These are phyloP conservation scores for Aspergillus sp. DNA, from an alignment of 2,329 filamentous ascomycete species.

Conservation along the genomic window DNA sequence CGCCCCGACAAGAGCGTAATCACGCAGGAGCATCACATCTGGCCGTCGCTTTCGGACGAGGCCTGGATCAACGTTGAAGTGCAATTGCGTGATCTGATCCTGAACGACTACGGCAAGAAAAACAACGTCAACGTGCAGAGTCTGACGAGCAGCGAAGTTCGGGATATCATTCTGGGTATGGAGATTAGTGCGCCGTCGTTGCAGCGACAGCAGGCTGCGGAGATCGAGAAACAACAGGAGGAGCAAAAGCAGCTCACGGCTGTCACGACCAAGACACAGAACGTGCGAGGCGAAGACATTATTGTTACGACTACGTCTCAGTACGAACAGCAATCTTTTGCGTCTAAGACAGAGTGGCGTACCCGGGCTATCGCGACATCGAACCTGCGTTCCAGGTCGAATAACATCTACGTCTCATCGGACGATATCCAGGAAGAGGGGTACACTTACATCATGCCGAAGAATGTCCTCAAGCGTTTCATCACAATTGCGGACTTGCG, in stretches of 20 bases:
- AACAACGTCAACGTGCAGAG: conserved; percentile 99
- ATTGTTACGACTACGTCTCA: conserved; percentile 97
- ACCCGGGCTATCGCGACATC: conserved; percentile 94
- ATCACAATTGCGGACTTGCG: conserved; percentile 95
- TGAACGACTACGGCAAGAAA: conserved; percentile 99
- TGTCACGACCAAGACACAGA: conserved; percentile 96
- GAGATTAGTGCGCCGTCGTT: conserved; percentile 97
- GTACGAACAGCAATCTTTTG: conserved; percentile 95
- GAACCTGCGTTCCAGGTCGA: conserved; percentile 84
- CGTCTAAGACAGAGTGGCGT: conserved; percentile 98
- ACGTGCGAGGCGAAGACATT: conserved; percentile 93
- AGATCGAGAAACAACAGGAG: conserved; percentile 98
- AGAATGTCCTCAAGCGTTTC: conserved; percentile 97
- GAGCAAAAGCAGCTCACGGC: conserved; percentile 95
- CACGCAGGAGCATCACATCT: conserved; percentile 97
- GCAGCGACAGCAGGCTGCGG: conserved; percentile 95
- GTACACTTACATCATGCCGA: conserved; percentile 96
- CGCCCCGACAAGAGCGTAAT: conserved; percentile 97
- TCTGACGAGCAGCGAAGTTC: conserved; percentile 91
- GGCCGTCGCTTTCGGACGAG: conserved; percentile 88
- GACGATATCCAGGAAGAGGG: conserved; percentile 88
- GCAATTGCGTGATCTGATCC: conserved; percentile 84
- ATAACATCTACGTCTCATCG: conserved; percentile 98
- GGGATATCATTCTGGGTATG: conserved; percentile 98
- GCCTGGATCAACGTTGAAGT: conserved; percentile 99